Conservation (phyloP, 1,284 basidiomycete genomes). For the Tetrapyrgos nigripes region DNA sequence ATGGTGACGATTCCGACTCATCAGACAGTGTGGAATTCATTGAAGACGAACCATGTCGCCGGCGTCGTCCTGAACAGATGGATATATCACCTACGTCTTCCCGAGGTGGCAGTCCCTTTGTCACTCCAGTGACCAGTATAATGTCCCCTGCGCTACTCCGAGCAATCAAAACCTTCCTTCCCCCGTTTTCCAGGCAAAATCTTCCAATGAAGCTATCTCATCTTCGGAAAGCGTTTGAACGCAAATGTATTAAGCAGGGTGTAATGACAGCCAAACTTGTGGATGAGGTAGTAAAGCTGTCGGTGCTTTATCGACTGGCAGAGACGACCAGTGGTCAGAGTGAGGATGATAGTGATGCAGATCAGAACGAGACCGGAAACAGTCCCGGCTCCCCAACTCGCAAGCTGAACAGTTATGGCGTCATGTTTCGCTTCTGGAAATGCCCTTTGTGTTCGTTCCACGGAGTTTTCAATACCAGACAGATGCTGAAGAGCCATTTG, state of each 20-base stretch:
- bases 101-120: too few species aligned
- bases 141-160: neutral
- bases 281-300: neutral
- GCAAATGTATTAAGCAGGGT: neutral
- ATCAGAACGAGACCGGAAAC: too few species aligned
- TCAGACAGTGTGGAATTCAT: neutral
- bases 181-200: neutral
- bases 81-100: neutral
- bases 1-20: neutral
- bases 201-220: constrained; percentile 15
- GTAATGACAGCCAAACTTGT: neutral
- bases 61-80: too few species aligned
- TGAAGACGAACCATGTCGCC: too few species aligned
- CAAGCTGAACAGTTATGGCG: constrained; percentile 4
- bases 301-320: neutral
- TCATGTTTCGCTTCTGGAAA: constrained; percentile 39
- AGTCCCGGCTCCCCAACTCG: neutral
- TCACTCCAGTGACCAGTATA: neutral
- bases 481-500: constrained; percentile 61
- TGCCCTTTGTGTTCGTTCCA: constrained; percentile 71
- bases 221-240: constrained; percentile 12
- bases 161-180: constrained; percentile 9
- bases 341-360: too few species aligned
- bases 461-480: constrained; percentile 50
- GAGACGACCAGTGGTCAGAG: neutral